phyloP scores from a whole-genome alignment of 2,329 filamentous ascomycete species.

The Fusarium xyrophilum region DNA sequence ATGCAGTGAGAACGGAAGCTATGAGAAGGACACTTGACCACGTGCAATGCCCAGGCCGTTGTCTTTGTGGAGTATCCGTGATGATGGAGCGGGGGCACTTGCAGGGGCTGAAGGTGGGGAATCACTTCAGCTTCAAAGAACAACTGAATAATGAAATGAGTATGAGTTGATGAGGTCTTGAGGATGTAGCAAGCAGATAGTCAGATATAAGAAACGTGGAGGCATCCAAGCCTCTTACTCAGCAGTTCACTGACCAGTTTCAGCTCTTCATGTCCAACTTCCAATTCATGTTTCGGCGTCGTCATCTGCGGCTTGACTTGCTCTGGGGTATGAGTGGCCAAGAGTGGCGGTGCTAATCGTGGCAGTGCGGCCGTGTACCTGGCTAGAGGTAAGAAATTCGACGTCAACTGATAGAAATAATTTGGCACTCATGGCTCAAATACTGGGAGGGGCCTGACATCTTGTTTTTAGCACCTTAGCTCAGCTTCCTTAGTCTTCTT shows the following conservation, averaged over 20 bases:
- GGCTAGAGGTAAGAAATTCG: neutral
- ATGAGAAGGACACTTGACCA: slow-evolving; percentile 22
- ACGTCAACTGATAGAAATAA: accelerated
- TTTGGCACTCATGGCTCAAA: too few relatives aligned
- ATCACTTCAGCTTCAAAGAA: slow-evolving; percentile 12
- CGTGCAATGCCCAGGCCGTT: slow-evolving; percentile 4
- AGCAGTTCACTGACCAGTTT: slow-evolving; percentile 13
- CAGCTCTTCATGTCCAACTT: slow-evolving; percentile 10
- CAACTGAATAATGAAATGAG: neutral
- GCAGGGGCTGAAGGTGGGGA: slow-evolving; percentile 24
- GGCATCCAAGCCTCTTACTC: slow-evolving; percentile 32
- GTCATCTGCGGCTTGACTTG: slow-evolving; percentile 34
- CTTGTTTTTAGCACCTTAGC: accelerated
- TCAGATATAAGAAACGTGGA: slow-evolving; percentile 26
- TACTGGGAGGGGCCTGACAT: too few relatives aligned
- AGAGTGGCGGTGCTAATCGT: slow-evolving; percentile 33
- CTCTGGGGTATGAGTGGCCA: slow-evolving; percentile 6
- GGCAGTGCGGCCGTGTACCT: slow-evolving; percentile 12
- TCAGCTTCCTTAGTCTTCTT: neutral
- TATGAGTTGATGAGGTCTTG: neutral
- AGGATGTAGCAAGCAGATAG: neutral
- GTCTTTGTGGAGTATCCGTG: slow-evolving; percentile 28
- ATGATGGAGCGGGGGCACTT: slow-evolving; percentile 31
- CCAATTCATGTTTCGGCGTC: slow-evolving; percentile 25
- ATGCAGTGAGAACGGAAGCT: slow-evolving; percentile 5